Percentiles rank a stretch among this genome's conserved stretches.
Conservation (phyloP, 2,329 filamentous ascomycete genomes). For the Botrytis fragariae region DNA sequence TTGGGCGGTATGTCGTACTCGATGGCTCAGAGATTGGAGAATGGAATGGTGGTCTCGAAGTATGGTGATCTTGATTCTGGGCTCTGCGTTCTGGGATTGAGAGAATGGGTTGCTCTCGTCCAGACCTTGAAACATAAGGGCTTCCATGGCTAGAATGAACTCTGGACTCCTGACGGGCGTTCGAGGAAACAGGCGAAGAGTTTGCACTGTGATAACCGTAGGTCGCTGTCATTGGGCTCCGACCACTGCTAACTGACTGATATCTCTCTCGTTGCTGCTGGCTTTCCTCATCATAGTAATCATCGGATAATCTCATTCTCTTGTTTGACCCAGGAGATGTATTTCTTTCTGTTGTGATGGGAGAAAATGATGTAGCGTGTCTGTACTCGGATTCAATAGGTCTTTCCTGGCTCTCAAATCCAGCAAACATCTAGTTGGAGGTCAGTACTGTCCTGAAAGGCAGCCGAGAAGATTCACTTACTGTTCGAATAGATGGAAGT, state of each 20-base stretch:
- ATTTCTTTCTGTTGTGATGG: neutral
- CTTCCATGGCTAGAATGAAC: neutral
- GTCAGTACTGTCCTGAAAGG: neutral
- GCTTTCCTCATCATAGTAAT: neutral
- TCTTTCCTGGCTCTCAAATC: neutral
- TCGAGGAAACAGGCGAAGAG: neutral
- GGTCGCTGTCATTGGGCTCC: neutral
- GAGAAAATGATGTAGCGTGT: neutral
- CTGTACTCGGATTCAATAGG: neutral
- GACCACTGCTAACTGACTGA: neutral
- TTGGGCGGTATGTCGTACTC: neutral
- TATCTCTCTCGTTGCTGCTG: neutral
- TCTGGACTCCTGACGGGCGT: neutral
- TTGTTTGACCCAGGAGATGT: conserved; percentile 17
- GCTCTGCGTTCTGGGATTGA: conserved; percentile 8
- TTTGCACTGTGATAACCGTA: neutral
- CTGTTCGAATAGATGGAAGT: conserved; percentile 14
- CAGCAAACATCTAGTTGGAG: neutral
- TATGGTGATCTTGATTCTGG: neutral
- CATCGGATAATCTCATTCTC: conserved; percentile 4
- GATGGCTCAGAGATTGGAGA: conserved; percentile 17
- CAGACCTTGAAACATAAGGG: neutral
- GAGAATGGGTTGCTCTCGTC: neutral
- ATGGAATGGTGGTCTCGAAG: conserved; percentile 2
- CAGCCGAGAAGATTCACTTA: neutral